Conservation (phyloP, 768 basidiomycete species). For the Amyloporia xantha region DNA sequence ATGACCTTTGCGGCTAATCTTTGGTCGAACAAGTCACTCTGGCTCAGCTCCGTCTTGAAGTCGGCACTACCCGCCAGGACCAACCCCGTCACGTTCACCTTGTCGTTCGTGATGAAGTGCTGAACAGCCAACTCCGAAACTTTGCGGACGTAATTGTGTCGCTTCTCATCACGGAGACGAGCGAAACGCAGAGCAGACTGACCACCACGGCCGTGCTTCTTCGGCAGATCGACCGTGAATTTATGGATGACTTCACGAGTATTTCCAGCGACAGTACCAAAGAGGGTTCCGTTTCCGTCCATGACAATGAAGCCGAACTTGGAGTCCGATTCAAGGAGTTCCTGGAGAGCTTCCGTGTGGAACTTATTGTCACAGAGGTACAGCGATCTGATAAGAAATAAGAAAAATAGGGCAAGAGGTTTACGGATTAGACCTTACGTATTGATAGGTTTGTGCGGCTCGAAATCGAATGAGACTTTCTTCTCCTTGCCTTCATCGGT, state of each 20-base stretch:
- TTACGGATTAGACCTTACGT: slow-evolving; percentile 49
- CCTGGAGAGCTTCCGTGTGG: slow-evolving; percentile 95
- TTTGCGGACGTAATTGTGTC: slow-evolving; percentile 99
- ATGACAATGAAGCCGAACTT: slow-evolving; percentile 99
- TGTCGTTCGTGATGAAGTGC: slow-evolving; percentile 96
- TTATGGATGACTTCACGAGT: slow-evolving; percentile 97
- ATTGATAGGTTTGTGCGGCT: slow-evolving; percentile 98
- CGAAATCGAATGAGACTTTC: slow-evolving; percentile 97
- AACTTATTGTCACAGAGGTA: slow-evolving; percentile 99
- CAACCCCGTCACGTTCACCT: slow-evolving; percentile 94
- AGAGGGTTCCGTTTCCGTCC: slow-evolving; percentile 97
- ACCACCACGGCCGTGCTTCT: slow-evolving; percentile 99
- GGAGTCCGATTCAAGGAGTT: slow-evolving; percentile 93
- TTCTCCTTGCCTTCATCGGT: slow-evolving; percentile 99
- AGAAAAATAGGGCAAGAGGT: neutral
- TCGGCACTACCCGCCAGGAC: slow-evolving; percentile 97
- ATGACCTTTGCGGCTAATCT: slow-evolving; percentile 87
- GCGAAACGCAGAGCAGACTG: slow-evolving; percentile 99
- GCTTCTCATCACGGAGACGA: slow-evolving; percentile 96
- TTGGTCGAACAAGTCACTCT: slow-evolving; percentile 93
- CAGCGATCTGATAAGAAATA: slow-evolving; percentile 60
- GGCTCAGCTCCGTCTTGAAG: slow-evolving; percentile 96
- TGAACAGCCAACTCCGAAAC: slow-evolving; percentile 96
- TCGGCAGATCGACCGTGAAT: slow-evolving; percentile 97
- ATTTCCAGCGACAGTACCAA: slow-evolving; percentile 93